A percentile compares a stretch with the other conserved stretches of the same genome.
phyloP scores from a whole-genome alignment of 371 early-diverging fungal genomes.

The Mucor saturninus region DNA sequence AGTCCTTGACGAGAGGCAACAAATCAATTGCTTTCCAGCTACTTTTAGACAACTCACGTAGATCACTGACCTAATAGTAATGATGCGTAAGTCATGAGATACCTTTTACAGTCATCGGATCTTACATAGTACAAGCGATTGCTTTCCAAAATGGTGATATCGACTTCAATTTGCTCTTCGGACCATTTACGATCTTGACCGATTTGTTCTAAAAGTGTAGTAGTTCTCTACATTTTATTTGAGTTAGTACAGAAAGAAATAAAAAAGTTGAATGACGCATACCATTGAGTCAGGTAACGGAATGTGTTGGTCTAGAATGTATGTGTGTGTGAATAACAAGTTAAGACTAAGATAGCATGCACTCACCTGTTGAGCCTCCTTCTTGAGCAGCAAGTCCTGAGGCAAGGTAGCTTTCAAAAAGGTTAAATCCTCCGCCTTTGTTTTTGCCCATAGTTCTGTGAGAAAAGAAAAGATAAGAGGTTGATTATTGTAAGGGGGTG shows the following conservation, averaged over 20 bases:
- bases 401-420: slow-evolving; percentile 35
- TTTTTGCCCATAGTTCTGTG: slow-evolving; percentile 34
- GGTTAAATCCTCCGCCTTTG: slow-evolving; percentile 21
- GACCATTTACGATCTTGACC: slow-evolving; percentile 67
- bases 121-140: slow-evolving; percentile 63
- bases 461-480: background rate
- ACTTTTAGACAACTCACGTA: slow-evolving; percentile 60
- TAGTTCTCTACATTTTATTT: slow-evolving; percentile 48
- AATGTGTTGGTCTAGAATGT: slow-evolving; percentile 21
- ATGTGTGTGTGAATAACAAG: background rate
- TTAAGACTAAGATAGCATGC: background rate
- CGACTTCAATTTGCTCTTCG: slow-evolving; percentile 58
- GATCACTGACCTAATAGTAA: slow-evolving; percentile 50
- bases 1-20: slow-evolving; percentile 38
- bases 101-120: background rate
- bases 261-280: background rate
- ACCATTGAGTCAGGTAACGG: slow-evolving; percentile 43
- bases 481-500: too few species aligned
- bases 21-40: slow-evolving; percentile 65
- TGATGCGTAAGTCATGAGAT: background rate
- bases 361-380: slow-evolving; percentile 3
- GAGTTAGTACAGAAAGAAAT: background rate
- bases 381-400: slow-evolving; percentile 19
- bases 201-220: slow-evolving; percentile 66
- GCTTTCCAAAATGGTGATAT: slow-evolving; percentile 52